phyloP scores from a whole-genome alignment of 495 filamentous ascomycete species.

The Hyaloscypha finlandica region DNA sequence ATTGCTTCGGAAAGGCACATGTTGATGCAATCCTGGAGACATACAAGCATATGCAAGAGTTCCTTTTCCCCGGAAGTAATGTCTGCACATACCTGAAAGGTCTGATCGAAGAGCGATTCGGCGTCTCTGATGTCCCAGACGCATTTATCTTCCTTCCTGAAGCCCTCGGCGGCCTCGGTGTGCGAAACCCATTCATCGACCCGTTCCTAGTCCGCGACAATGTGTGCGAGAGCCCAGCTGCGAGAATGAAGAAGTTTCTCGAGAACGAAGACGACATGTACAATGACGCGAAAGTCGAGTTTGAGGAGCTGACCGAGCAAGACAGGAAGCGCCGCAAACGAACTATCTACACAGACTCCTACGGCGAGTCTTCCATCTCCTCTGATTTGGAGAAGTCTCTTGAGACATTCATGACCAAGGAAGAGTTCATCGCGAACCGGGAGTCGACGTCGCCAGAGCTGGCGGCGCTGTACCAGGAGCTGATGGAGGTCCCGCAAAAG shows the following conservation, averaged over 20 bases:
- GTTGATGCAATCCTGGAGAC: constrained; percentile 63
- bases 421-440: constrained; percentile 48
- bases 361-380: constrained; percentile 1
- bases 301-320: constrained; percentile 29
- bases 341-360: constrained; percentile 8
- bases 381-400: background rate
- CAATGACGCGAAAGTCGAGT: constrained; percentile 35
- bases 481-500: constrained; percentile 2
- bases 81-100: constrained; percentile 55
- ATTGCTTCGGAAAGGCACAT: constrained; percentile 64
- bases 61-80: constrained; percentile 48
- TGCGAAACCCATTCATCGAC: constrained; percentile 56
- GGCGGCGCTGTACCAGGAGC: constrained; percentile 30
- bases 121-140: constrained; percentile 56
- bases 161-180: constrained; percentile 54
- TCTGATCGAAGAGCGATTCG: constrained; percentile 55
- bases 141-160: constrained; percentile 63
- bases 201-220: constrained; percentile 42
- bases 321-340: constrained; percentile 14
- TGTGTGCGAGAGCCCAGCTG: constrained; percentile 34
- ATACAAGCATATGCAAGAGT: constrained; percentile 55
- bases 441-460: constrained; percentile 38
- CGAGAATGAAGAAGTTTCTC: constrained; percentile 40
- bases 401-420: constrained; percentile 46
- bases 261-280: constrained; percentile 43